phyloP scores from a whole-genome alignment of 1,284 basidiomycete genomes.

The Pseudozyma sp. region DNA sequence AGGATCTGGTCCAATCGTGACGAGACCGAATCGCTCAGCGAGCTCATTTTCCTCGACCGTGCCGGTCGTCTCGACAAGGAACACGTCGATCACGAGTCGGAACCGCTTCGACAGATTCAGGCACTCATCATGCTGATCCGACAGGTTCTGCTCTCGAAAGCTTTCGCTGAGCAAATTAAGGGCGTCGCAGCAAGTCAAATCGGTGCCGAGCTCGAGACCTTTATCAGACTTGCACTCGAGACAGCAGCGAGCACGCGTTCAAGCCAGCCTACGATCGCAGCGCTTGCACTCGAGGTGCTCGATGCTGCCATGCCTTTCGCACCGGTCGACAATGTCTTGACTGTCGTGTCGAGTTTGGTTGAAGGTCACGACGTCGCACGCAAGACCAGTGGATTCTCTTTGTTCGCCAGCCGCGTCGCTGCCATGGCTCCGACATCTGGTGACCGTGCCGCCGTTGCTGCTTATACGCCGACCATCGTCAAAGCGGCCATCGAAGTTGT shows the following conservation, averaged over 20 bases:
- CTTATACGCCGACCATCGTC: conserved; percentile 44
- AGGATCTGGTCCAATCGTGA: conserved; percentile 51
- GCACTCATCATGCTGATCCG: conserved; percentile 56
- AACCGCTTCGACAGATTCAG: conserved; percentile 53
- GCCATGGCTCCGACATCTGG: conserved; percentile 24
- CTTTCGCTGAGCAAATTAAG: conserved; percentile 36
- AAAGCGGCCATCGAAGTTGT: conserved; percentile 41
- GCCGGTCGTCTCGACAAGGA: conserved; percentile 52
- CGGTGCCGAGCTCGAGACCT: conserved; percentile 34
- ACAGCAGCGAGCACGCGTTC: conserved; percentile 19
- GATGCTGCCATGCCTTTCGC: conserved; percentile 52
- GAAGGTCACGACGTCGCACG: conserved; percentile 26
- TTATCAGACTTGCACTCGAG: conserved; percentile 41
- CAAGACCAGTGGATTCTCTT: conserved; percentile 48
- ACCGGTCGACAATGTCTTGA: conserved; percentile 46
- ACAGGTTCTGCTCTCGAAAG: conserved; percentile 46
- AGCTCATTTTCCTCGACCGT: conserved; percentile 59
- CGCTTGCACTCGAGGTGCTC: conserved; percentile 43
- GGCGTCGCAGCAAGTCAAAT: conserved; percentile 18
- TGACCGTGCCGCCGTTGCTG: conserved; percentile 36
- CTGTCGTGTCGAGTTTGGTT: conserved; percentile 46
- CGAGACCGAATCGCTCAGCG: conserved; percentile 41
- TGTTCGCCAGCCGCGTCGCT: conserved; percentile 50
- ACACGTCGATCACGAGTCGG: conserved; percentile 58
- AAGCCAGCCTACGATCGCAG: conserved; percentile 22